phyloP scores from a whole-genome alignment of 169 alveolate genomes.

The Plasmodium inui region DNA sequence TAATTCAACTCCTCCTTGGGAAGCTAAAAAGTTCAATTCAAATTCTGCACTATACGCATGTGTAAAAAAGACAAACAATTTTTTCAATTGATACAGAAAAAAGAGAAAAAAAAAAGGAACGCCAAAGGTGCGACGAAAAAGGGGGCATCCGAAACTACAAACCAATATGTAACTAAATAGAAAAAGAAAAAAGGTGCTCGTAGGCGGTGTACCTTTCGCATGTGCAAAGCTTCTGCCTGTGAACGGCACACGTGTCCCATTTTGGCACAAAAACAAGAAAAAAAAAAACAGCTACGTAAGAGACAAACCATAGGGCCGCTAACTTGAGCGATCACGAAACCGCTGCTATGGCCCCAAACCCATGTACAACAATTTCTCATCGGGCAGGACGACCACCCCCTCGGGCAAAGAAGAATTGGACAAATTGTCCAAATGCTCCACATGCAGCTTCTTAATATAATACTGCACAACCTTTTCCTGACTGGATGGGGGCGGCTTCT shows the following conservation, averaged over 20 bases:
- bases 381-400: slow-evolving; percentile 50
- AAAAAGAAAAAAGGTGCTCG: background rate
- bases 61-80: background rate
- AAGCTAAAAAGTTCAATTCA: background rate
- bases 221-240: background rate
- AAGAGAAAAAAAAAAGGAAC: background rate
- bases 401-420: slow-evolving; percentile 33
- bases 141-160: background rate
- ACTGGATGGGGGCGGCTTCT: slow-evolving; percentile 46
- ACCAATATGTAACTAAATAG: background rate
- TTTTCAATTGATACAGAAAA: background rate
- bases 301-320: background rate
- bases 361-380: slow-evolving; percentile 30
- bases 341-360: slow-evolving; percentile 3
- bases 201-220: background rate
- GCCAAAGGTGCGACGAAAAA: background rate
- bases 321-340: background rate
- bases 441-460: slow-evolving; percentile 38
- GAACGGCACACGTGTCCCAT: background rate
- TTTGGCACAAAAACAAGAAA: background rate
- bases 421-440: slow-evolving; percentile 19
- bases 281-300: background rate
- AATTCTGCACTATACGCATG: background rate
- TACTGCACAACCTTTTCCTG: slow-evolving; percentile 38
- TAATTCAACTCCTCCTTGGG: background rate